These are phyloP conservation scores for Urostyla sp. DNA, from an alignment of 73 alveolate genomes.

Conservation along the genomic window DNA sequence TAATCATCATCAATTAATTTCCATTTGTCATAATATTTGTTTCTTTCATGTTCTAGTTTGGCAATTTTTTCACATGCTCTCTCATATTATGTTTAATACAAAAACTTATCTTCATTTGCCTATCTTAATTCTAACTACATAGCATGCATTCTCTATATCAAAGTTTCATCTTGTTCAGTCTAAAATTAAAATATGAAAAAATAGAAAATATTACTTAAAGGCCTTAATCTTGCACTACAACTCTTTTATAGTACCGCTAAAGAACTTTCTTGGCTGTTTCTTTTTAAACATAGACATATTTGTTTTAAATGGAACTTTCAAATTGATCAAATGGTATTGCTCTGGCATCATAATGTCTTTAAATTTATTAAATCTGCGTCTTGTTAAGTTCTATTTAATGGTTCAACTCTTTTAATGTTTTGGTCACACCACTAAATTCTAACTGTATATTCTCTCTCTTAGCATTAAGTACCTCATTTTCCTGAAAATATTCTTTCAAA, in stretches of 20 bases:
- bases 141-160: not conserved
- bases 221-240: constrained; percentile 18
- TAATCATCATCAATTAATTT: too few species aligned
- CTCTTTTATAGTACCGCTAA: not conserved
- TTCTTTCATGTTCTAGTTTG: not conserved
- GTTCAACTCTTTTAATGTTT: constrained; percentile 2
- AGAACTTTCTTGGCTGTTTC: constrained; percentile 42
- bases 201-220: not conserved
- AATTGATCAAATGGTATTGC: constrained; percentile 23
- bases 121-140: not conserved
- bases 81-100: not conserved
- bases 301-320: not conserved
- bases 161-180: constrained; percentile 14
- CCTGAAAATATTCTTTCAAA: not conserved
- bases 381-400: not conserved
- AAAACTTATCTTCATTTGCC: not conserved
- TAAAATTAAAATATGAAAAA: not conserved
- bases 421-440: constrained; percentile 47
- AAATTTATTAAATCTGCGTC: not conserved
- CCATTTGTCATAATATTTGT: not conserved
- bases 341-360: constrained; percentile 40
- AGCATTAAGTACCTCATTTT: not conserved
- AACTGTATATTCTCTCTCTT: not conserved
- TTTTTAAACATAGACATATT: not conserved
- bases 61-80: constrained; percentile 1